Base-by-base conservation (phyloP, 1,284 basidiomycete genomes). In the Tremellales sp. region DNA sequence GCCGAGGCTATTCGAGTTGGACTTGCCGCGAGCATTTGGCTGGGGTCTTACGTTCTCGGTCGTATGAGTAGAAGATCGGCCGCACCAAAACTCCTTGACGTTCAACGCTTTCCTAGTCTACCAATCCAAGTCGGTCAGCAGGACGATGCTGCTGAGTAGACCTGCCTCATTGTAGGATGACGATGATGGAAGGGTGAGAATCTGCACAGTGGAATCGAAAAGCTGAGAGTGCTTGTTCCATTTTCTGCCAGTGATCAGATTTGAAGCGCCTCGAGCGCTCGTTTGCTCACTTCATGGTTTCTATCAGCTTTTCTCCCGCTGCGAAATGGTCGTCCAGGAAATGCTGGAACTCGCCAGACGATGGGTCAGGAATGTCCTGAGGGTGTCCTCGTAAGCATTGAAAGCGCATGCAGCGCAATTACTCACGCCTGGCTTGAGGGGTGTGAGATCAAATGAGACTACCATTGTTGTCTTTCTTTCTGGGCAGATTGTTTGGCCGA, bases 71-170 rank as follows among this genome's bases (percentile, higher is more conserved):
- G 59, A 59, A 38, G 36, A 27, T 5, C 65, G 51, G 10, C 63
- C 65, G 43, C 63, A 66, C 65, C 65, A 68, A 42, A 54, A 62
- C 16, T 66, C 65, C 36, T 53, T 60, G 16, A 66, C 50, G 9
- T 54, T 54, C 8, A 68, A 47, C 9, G 43, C 26, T 40, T 62
- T 62, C 24, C 58, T 54, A n/a, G 57, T 48, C 65, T 67, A 43
- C 16, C 14, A 8, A 9, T 18, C n/a, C 8, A 36, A 36, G 34
- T 9, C 16, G 34, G 22, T 16, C n/a, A 36, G 34, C n/a, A 19
- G 10, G 10, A 16, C 8, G 34, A 9, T 10, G 22, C 18, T 9
- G 22, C 8, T 9, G 34, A 36, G n/a, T 16, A 16, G 34, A 10
- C 34, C 10, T 36, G 27, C 37, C 24, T 21, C 9, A 16, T 41